Percentiles rank a stretch among this genome's conserved stretches.
Evolutionary conservation across 108 stramenopile species (phyloP).

Genomic region (Pseudonitzschia multiseries): DNA sequence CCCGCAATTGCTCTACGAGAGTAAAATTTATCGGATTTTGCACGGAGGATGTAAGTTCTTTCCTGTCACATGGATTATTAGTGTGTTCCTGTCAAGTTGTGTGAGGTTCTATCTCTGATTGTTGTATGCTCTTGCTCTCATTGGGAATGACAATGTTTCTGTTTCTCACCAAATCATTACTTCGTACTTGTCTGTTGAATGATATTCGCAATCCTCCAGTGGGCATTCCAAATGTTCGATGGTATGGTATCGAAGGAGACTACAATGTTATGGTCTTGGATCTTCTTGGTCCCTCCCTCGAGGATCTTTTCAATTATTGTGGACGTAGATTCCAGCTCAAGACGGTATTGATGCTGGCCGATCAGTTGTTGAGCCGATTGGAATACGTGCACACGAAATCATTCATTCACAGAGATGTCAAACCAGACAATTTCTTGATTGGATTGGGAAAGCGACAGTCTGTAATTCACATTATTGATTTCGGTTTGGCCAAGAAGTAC

Average conservation of each 20-base stretch:
- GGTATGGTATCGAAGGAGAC: conserved; percentile 99
- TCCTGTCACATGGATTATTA: not conserved
- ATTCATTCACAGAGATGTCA: conserved; percentile 99
- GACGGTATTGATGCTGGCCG: conserved; percentile 96
- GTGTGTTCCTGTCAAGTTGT: not conserved
- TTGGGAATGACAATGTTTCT: not conserved
- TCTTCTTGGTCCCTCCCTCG: conserved; percentile 96
- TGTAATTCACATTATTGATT: conserved; percentile 99
- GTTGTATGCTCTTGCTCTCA: not conserved
- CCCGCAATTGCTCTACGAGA: conserved; percentile 97
- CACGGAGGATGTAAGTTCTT: conserved; percentile 93
- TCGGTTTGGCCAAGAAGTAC: conserved; percentile 99
- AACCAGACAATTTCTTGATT: conserved; percentile 99
- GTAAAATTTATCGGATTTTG: conserved; percentile 98
- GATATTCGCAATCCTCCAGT: conserved; percentile 41
- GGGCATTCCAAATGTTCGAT: conserved; percentile 98
- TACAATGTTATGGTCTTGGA: conserved; percentile 99
- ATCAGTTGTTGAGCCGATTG: conserved; percentile 95
- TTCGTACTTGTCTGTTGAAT: conserved; percentile 1
- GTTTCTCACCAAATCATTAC: not conserved
- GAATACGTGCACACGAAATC: conserved; percentile 99
- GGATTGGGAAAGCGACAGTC: conserved; percentile 96
- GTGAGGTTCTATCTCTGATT: not conserved
- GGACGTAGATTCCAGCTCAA: conserved; percentile 96
- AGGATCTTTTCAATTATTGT: conserved; percentile 99